A percentile compares a stretch with the other conserved stretches of the same genome.
Conservation (phyloP, 139 green algal species). For the Auxenochlorella pyrenoidosa region DNA sequence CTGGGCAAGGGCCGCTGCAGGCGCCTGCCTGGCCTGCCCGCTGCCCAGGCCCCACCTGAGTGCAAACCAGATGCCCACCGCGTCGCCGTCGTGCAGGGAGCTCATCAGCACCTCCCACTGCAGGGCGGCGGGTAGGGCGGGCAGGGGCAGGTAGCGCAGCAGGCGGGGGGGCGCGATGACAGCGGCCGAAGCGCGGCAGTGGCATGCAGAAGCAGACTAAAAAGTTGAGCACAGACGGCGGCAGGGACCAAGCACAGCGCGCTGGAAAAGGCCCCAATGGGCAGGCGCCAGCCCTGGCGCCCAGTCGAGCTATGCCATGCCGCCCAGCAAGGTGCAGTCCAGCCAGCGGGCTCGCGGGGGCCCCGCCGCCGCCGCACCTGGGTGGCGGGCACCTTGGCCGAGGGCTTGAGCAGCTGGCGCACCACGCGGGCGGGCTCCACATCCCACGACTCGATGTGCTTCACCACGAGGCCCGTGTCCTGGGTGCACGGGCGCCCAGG, state of each 20-base stretch:
- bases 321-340: too few species aligned
- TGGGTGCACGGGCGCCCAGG: neutral
- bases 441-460: slow-evolving; percentile 83
- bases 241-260: too few species aligned
- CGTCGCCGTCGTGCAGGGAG: slow-evolving; percentile 57
- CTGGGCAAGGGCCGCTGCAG: too few species aligned
- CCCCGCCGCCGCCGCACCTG: neutral
- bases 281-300: too few species aligned
- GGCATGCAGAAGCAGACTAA: too few species aligned
- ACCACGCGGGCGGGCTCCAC: slow-evolving; percentile 70
- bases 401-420: slow-evolving; percentile 63
- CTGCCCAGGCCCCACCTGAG: neutral
- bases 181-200: too few species aligned
- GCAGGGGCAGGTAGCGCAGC: too few species aligned
- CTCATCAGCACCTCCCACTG: slow-evolving; percentile 66
- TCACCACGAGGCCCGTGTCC: slow-evolving; percentile 60
- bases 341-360: too few species aligned
- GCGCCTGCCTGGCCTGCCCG: too few species aligned
- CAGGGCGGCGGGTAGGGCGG: neutral
- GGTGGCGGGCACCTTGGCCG: slow-evolving; percentile 40
- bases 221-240: too few species aligned
- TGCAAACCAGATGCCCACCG: slow-evolving; percentile 57
- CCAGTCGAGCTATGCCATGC: too few species aligned
- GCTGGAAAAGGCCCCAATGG: too few species aligned
- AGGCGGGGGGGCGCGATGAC: neutral